phyloP scores from a whole-genome alignment of 352 stramenopile species.

The Discostella stelligera region DNA sequence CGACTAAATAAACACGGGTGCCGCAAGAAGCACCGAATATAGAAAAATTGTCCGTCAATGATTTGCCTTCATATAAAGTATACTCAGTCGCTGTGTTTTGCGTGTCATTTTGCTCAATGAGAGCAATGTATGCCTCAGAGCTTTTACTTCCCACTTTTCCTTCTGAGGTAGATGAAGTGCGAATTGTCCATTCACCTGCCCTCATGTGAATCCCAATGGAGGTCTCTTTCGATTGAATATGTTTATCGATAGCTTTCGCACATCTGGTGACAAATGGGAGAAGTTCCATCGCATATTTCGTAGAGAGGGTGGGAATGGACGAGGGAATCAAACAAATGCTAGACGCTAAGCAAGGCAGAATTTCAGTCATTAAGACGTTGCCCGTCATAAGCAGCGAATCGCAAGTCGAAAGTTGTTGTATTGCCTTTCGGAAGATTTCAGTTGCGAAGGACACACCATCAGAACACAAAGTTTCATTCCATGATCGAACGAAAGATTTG shows the following conservation, averaged over 20 bases:
- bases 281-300: constrained; percentile 65
- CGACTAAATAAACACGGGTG: constrained; percentile 69
- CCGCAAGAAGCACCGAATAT: constrained; percentile 62
- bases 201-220: constrained; percentile 51
- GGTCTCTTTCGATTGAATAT: constrained; percentile 30
- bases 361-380: constrained; percentile 34
- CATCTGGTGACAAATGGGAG: constrained; percentile 66
- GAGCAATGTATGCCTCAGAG: constrained; percentile 70
- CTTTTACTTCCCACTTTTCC: constrained; percentile 33
- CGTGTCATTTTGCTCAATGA: constrained; percentile 33
- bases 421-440: constrained; percentile 42
- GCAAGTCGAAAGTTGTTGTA: constrained; percentile 42
- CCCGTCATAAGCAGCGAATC: constrained; percentile 8
- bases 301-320: constrained; percentile 74
- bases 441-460: constrained; percentile 52
- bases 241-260: constrained; percentile 51
- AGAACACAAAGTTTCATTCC: constrained; percentile 51
- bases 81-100: constrained; percentile 26
- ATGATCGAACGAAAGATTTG: constrained; percentile 31
- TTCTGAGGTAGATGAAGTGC: constrained; percentile 44
- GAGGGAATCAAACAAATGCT: constrained; percentile 69
- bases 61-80: constrained; percentile 63
- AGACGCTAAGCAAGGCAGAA: constrained; percentile 69
- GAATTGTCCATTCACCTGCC: constrained; percentile 71
- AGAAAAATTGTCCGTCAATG: constrained; percentile 58